phyloP scores from a whole-genome alignment of 352 stramenopile genomes.

The Saprolegnia parasitica region DNA sequence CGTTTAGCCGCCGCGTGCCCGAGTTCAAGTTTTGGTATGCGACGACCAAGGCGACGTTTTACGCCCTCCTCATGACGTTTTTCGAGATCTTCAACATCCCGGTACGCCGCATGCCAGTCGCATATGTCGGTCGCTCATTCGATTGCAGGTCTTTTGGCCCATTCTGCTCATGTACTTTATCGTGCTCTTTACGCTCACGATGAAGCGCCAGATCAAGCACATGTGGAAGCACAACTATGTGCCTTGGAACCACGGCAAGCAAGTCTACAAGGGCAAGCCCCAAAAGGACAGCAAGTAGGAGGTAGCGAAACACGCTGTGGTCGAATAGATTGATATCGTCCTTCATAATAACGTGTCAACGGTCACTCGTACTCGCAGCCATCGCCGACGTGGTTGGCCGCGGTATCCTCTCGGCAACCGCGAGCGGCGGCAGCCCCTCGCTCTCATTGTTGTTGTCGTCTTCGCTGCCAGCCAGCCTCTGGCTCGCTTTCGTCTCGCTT shows the following conservation, averaged over 20 bases:
- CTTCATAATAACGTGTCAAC: no score
- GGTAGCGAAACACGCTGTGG: neutral
- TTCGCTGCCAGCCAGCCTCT: neutral
- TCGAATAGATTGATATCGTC: slow-evolving; percentile 13
- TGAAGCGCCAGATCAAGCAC: slow-evolving; percentile 99
- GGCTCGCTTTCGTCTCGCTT: neutral
- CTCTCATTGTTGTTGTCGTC: neutral
- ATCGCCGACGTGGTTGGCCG: neutral
- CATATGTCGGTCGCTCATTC: neutral
- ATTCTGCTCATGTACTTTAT: slow-evolving; percentile 99
- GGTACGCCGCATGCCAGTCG: slow-evolving; percentile 34
- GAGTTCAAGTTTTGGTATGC: slow-evolving; percentile 99
- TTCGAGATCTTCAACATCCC: slow-evolving; percentile 98
- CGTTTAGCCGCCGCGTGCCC: slow-evolving; percentile 91
- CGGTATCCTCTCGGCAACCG: neutral
- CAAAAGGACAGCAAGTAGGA: slow-evolving; percentile 26
- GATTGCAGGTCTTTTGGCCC: slow-evolving; percentile 92
- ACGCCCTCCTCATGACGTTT: slow-evolving; percentile 96
- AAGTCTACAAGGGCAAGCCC: slow-evolving; percentile 89
- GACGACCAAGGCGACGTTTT: slow-evolving; percentile 83
- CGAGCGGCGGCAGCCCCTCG: neutral
- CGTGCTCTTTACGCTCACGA: slow-evolving; percentile 97
- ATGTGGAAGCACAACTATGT: slow-evolving; percentile 99
- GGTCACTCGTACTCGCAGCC: neutral
- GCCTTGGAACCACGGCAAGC: slow-evolving; percentile 94